These are phyloP conservation scores for Cynara cardunculus DNA, from an alignment of 129 eudicot species.

Conservation along the genomic window DNA sequence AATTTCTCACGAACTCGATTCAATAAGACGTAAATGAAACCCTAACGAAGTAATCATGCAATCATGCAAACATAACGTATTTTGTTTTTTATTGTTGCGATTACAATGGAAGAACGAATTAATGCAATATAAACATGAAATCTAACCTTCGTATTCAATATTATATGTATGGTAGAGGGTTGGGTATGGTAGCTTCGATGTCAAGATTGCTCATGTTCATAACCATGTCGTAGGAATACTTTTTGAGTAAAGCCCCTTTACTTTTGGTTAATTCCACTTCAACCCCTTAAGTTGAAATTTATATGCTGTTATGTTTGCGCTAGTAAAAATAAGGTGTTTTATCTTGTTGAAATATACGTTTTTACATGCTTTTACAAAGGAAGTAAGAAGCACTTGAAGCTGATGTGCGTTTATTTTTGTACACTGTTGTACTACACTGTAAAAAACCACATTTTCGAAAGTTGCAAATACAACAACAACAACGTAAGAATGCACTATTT, in stretches of 20 bases:
- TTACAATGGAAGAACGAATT: neutral
- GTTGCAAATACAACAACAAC: neutral
- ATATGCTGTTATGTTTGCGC: neutral
- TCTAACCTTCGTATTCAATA: constrained; percentile 5
- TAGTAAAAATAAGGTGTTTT: neutral
- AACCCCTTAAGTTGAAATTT: neutral
- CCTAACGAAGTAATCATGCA: neutral
- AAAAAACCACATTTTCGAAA: neutral
- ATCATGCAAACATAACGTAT: neutral
- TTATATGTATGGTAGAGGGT: constrained; percentile 14
- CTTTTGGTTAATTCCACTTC: neutral
- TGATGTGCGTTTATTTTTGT: neutral
- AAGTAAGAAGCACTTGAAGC: neutral
- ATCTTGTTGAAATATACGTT: neutral
- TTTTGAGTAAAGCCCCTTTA: constrained; percentile 18
- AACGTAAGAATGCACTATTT: neutral
- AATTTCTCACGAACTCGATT: neutral
- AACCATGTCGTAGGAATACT: constrained; percentile 17
- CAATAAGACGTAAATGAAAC: neutral
- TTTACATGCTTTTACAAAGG: neutral
- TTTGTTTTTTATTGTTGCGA: neutral
- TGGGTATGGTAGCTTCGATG: constrained; percentile 36
- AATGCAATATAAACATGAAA: neutral
- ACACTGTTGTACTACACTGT: neutral
- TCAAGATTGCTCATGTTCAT: constrained; percentile 33